A percentile compares a stretch with the other conserved stretches of the same genome.
These are phyloP conservation scores for Vinca major DNA, from an alignment of 305 asterid genomes.

Conservation along the genomic window DNA sequence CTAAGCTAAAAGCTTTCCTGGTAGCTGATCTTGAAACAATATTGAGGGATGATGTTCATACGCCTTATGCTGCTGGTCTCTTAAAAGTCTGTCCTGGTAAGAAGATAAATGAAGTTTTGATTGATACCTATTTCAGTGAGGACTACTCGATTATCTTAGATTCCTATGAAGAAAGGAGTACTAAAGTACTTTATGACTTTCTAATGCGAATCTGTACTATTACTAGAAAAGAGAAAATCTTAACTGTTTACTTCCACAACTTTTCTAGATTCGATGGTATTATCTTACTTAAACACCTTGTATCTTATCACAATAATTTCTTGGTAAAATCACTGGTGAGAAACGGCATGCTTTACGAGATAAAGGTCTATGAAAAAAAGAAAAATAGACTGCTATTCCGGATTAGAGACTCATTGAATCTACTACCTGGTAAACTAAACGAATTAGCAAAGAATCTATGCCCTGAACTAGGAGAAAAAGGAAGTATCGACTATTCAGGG, in stretches of 20 bases:
- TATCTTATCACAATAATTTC: neutral
- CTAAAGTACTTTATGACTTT: neutral
- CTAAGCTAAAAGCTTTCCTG: too few species aligned
- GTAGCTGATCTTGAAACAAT: too few species aligned
- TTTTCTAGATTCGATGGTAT: neutral
- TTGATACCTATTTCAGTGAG: too few species aligned
- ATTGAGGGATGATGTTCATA: too few species aligned
- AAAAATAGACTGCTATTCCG: neutral
- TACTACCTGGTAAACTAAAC: neutral
- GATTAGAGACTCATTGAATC: neutral
- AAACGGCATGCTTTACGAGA: neutral
- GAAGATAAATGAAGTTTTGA: too few species aligned
- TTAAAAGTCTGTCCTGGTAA: too few species aligned
- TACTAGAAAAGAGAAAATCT: neutral
- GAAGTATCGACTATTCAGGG: neutral
- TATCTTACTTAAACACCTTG: neutral
- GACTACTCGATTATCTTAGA: too few species aligned
- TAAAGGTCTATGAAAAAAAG: neutral
- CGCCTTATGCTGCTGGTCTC: too few species aligned
- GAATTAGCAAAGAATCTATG: neutral
- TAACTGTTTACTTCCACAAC: neutral
- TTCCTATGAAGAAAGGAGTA: too few species aligned
- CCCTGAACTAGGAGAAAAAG: neutral
- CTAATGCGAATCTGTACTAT: neutral
- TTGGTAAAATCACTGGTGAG: neutral